Evolutionary conservation across 1,284 basidiomycete genomes (phyloP), one percentile per base, ranked within the genome.

Genomic region (Ustilago tritici): DNA sequence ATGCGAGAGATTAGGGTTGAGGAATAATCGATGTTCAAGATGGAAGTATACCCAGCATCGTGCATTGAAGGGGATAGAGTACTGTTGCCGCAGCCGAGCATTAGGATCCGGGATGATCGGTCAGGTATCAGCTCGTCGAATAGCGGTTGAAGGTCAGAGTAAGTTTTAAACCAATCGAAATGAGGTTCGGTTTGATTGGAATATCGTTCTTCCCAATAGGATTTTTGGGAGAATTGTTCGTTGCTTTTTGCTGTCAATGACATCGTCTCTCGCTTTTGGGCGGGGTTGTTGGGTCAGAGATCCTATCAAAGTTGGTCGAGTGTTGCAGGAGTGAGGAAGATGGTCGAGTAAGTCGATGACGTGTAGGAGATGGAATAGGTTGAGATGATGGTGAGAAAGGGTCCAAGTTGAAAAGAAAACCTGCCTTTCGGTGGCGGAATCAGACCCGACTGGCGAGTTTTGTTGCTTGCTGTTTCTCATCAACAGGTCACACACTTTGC

Each of bases 41-140:
- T 85, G 17, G 60, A 49, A 2, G 50, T 65, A 56, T 82, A 85
- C 0, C 83, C 83, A 19, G 78, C 71, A 0, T 40, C 1, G 11
- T 70, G 60, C 83, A 85, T 85, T 17, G 73, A 71, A 7, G 64
- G 65, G 7, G 76, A 83, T 1, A 85, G 72, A 8, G 79, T 84
- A 6, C 65, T 71, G 43, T 85, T 85, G 1, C 84, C 84, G 38
- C 83, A 84, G 3, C 84, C 84, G 0, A 85, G 62, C 84, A 84
- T 84, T 34, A 85, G 69, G 34, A 85, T 80, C 1, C 83, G 75
- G 5, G 63, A 53, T 1, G 34, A 8, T 3, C 65, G 67, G n/a
- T 66, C 28, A 0, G 82, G 80, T 6, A 85, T 79, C 2, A 81
- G 63, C 43, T 81, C 74, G 52, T 71, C 56, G 6, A 50, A 32